phyloP scores from a whole-genome alignment of 192 early-diverging fungal species.

The Mortierella antarctica region DNA sequence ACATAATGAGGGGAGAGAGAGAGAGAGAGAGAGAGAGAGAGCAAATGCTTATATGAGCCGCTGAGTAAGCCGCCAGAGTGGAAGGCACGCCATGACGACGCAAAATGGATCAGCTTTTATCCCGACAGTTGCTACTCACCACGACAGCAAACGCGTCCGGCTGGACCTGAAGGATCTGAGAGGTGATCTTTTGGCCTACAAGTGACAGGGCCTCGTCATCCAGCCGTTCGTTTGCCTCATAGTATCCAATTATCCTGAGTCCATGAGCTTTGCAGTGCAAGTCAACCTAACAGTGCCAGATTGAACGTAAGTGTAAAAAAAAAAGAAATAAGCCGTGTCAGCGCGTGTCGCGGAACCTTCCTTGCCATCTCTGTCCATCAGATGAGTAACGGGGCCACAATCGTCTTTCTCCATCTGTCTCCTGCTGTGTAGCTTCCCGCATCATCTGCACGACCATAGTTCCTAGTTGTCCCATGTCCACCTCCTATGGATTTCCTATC shows the following conservation, averaged over 20 bases:
- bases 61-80: neutral
- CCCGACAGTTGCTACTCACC: conserved; percentile 47
- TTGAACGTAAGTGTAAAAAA: neutral
- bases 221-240: conserved; percentile 66
- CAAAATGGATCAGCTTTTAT: neutral
- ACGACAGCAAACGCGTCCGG: conserved; percentile 65
- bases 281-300: conserved; percentile 57
- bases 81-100: neutral
- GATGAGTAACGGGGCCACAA: neutral
- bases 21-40: neutral
- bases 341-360: neutral
- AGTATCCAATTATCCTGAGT: conserved; percentile 70
- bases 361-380: neutral
- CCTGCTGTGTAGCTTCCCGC: neutral
- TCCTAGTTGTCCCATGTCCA: too few species aligned
- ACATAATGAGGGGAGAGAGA: conserved; percentile 8
- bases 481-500: neutral
- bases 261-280: conserved; percentile 61
- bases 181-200: conserved; percentile 62
- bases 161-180: conserved; percentile 57
- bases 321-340: neutral
- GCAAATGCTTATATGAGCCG: neutral
- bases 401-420: neutral
- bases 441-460: too few species aligned
- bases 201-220: conserved; percentile 58